A percentile compares a stretch with the other conserved stretches of the same genome.
These are phyloP conservation scores for Ceratorhiza oryzae-sativae DNA, from an alignment of 1,284 basidiomycete genomes.

Conservation along the genomic window DNA sequence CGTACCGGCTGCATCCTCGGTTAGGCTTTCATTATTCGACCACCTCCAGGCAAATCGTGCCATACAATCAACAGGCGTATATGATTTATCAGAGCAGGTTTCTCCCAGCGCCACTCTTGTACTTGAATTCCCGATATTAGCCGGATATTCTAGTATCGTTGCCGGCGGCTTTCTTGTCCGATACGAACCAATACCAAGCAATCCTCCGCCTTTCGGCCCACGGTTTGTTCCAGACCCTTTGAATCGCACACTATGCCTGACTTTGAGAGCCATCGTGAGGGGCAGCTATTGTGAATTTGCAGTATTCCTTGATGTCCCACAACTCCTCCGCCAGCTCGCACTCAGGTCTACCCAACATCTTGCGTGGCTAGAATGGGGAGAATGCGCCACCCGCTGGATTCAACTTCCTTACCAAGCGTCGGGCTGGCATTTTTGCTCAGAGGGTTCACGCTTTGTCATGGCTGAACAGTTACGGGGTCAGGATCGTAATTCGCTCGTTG, in stretches of 20 bases:
- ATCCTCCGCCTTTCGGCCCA: neutral
- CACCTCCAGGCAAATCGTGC: no score
- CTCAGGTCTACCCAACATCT: neutral
- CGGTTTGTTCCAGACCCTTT: neutral
- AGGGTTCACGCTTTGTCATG: slow-evolving; percentile 1
- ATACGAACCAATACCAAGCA: neutral
- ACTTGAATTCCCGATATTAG: no score
- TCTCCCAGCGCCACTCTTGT: no score
- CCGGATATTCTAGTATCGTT: neutral
- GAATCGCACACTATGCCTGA: neutral
- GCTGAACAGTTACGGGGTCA: neutral
- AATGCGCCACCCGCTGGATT: slow-evolving; percentile 12
- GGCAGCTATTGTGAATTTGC: neutral
- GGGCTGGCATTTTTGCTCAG: neutral
- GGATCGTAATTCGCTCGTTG: neutral
- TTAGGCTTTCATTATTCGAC: no score
- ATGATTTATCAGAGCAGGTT: no score
- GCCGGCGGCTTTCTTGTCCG: neutral
- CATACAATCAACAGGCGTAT: no score
- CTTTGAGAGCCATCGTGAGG: neutral
- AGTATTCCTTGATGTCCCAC: neutral
- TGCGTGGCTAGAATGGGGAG: neutral
- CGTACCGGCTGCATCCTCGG: no score
- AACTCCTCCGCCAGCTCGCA: neutral
- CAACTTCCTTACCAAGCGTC: neutral